Percentiles rank a stretch among this genome's conserved stretches.
These are phyloP conservation scores for Trichoderma sp. DNA, from an alignment of 2,329 filamentous ascomycete species.

Conservation along the genomic window DNA sequence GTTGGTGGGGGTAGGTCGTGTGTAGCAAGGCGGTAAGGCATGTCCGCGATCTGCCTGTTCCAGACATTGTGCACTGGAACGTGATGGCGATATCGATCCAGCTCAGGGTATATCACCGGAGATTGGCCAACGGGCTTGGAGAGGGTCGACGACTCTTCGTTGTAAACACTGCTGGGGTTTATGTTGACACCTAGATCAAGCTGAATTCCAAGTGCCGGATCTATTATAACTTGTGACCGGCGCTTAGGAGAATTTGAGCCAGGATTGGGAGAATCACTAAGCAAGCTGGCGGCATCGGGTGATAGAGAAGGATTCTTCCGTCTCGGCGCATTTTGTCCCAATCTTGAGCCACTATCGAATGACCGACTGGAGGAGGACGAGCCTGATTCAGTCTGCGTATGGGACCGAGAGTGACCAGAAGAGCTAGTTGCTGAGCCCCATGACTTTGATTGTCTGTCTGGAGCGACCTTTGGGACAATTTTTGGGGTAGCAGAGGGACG, in stretches of 20 bases:
- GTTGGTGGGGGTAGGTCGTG: conserved; percentile 68
- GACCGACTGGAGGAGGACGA: conserved; percentile 41
- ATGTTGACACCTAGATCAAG: conserved; percentile 46
- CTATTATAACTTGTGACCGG: conserved; percentile 41
- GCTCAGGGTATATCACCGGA: conserved; percentile 58
- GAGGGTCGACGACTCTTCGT: conserved; percentile 46
- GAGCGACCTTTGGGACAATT: conserved; percentile 26
- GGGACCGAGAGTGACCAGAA: conserved; percentile 37
- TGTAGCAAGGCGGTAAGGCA: conserved; percentile 60
- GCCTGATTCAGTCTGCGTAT: conserved; percentile 38
- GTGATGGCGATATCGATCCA: conserved; percentile 61
- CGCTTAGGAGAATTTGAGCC: conserved; percentile 48
- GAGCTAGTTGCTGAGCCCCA: conserved; percentile 43
- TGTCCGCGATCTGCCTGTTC: conserved; percentile 44
- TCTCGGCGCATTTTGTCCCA: conserved; percentile 48
- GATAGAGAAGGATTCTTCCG: conserved; percentile 53
- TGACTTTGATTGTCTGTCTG: conserved; percentile 48
- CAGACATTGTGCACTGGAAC: conserved; percentile 42
- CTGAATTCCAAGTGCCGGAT: conserved; percentile 39
- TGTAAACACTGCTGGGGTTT: conserved; percentile 48
- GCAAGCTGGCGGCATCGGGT: conserved; percentile 39
- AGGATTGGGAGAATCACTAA: conserved; percentile 42
- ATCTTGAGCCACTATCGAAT: conserved; percentile 37
- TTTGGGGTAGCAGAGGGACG: conserved; percentile 34
- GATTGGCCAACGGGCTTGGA: conserved; percentile 43